Conservation (phyloP, 177 flowering plant species). For the Telopea speciosissima region DNA sequence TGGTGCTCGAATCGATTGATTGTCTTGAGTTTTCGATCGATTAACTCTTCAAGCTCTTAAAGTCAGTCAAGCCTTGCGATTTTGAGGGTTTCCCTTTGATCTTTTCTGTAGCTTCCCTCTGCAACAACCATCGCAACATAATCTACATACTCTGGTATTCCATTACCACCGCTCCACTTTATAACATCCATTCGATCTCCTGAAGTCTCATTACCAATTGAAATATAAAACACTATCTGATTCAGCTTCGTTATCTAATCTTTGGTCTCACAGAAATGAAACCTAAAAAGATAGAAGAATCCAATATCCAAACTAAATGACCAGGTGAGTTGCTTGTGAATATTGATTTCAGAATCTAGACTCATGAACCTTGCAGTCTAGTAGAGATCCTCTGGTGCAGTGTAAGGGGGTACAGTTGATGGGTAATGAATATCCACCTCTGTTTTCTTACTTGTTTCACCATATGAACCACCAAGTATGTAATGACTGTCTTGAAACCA, state of each 20-base stretch:
- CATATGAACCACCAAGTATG: too few species aligned
- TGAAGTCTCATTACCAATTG: slow-evolving; percentile 14
- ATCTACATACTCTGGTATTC: too few species aligned
- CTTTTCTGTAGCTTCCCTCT: too few species aligned
- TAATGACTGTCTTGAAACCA: too few species aligned
- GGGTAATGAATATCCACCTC: background rate
- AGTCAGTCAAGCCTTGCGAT: background rate
- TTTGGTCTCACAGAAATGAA: slow-evolving; percentile 25
- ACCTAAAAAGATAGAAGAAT: slow-evolving; percentile 20
- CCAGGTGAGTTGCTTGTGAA: slow-evolving; percentile 29
- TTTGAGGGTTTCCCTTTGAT: slow-evolving; percentile 12
- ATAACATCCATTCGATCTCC: slow-evolving; percentile 13
- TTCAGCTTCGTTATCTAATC: background rate
- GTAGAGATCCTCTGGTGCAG: slow-evolving; percentile 20
- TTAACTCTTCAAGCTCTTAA: background rate
- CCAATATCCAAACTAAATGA: slow-evolving; percentile 14
- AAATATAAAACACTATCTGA: slow-evolving; percentile 17
- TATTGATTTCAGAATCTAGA: too few species aligned
- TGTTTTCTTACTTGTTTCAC: background rate
- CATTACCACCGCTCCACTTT: slow-evolving; percentile 17
- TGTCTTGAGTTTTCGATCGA: slow-evolving; percentile 3
- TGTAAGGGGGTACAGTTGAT: background rate
- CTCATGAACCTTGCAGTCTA: slow-evolving; percentile 14
- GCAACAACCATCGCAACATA: too few species aligned
- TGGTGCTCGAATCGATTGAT: background rate